A percentile compares a stretch with the other conserved stretches of the same genome.
Evolutionary conservation across 306 rosid genomes (phyloP).

Genomic region (Cercis canadensis): DNA sequence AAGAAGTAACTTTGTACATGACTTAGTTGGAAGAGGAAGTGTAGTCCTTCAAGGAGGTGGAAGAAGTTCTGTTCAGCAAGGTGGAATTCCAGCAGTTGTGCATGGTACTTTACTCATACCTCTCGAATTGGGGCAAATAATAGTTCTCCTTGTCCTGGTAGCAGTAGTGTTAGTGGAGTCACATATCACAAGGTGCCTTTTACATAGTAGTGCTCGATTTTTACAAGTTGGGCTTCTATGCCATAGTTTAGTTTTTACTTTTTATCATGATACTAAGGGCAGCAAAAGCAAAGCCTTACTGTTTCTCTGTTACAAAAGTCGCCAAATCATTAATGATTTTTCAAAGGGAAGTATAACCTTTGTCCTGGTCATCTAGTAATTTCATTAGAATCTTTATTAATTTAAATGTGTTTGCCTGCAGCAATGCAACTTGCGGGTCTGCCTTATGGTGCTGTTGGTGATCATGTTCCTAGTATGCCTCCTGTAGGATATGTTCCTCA

Average conservation of each 20-base stretch:
- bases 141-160: neutral
- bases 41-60: neutral
- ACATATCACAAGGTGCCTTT: neutral
- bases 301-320: neutral
- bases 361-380: neutral
- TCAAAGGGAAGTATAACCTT: too few relatives aligned
- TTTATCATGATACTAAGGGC: neutral
- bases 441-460: neutral
- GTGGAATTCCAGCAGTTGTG: neutral
- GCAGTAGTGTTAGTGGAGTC: neutral
- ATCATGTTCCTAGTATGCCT: neutral
- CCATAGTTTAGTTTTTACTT: neutral
- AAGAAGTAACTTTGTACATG: neutral
- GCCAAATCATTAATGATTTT: neutral
- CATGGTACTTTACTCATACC: constrained; percentile 5
- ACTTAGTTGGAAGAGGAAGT: constrained; percentile 10
- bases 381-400: neutral
- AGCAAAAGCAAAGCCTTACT: neutral
- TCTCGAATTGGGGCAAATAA: neutral
- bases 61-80: constrained; percentile 20
- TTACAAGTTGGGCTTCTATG: constrained; percentile 5
- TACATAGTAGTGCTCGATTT: neutral
- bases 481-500: neutral
- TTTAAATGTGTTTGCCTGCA: neutral
- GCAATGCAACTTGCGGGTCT: neutral